Evolutionary conservation across 495 filamentous ascomycete species (phyloP).

Genomic region (Talaromyces nanjingensis): DNA sequence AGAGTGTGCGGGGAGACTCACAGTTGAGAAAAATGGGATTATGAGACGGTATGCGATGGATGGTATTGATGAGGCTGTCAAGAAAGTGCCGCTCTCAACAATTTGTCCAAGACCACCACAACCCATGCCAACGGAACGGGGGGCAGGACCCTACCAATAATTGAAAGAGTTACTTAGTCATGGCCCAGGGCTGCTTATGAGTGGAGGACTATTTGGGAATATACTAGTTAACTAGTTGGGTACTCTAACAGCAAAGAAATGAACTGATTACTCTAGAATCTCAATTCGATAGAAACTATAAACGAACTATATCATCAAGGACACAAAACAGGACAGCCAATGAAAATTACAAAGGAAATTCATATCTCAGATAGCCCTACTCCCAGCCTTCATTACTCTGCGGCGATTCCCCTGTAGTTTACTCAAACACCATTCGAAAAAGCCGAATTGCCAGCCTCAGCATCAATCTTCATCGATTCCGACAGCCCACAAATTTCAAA

Average conservation of each 20-base stretch:
- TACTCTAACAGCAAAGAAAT: too few relatives aligned
- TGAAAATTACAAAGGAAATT: background rate
- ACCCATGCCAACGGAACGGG: background rate
- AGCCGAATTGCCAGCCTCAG: constrained; percentile 44
- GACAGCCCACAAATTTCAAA: constrained; percentile 55
- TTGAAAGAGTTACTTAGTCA: background rate
- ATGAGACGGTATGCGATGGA: background rate
- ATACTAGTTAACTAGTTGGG: too few relatives aligned
- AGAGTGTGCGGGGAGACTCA: background rate
- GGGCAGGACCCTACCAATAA: background rate
- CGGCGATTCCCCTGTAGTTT: background rate
- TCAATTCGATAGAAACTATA: background rate
- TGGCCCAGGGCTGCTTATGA: background rate
- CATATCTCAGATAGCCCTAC: background rate
- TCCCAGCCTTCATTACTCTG: background rate
- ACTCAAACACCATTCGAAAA: constrained; percentile 32
- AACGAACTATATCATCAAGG: background rate
- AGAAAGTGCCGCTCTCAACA: background rate
- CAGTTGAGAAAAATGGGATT: background rate
- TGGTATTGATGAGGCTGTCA: background rate
- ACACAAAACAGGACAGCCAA: background rate
- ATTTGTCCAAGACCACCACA: background rate
- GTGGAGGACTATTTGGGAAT: too few relatives aligned
- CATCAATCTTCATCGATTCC: constrained; percentile 51
- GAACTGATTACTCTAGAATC: background rate